Conservation (phyloP, 2,329 filamentous ascomycete species). For the Trichoderma koningii region DNA sequence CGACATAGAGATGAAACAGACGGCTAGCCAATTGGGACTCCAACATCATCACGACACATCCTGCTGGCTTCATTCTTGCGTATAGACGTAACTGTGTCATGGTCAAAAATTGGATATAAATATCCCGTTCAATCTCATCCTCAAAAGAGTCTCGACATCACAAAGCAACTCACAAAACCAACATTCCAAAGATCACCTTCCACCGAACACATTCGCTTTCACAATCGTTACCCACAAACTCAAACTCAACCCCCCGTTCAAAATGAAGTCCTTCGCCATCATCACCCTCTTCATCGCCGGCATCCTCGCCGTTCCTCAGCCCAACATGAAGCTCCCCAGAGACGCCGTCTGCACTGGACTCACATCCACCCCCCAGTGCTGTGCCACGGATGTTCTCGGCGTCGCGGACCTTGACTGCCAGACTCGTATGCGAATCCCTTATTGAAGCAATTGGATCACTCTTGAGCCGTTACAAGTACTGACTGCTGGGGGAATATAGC, state of each 20-base stretch:
- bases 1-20: neutral
- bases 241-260: neutral
- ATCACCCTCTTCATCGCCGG: constrained; percentile 29
- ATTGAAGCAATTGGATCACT: no score
- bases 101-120: constrained; percentile 21
- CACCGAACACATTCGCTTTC: neutral
- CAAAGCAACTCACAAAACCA: constrained; percentile 10
- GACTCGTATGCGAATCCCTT: constrained; percentile 16
- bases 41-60: neutral
- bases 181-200: neutral
- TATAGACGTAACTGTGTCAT: neutral
- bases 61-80: neutral
- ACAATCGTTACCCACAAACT: neutral
- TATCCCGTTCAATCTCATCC: neutral
- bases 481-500: neutral
- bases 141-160: neutral
- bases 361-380: constrained; percentile 46
- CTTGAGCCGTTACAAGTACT: neutral
- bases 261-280: constrained; percentile 30
- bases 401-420: constrained; percentile 51
- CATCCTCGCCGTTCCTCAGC: constrained; percentile 29
- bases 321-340: neutral
- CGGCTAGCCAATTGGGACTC: neutral
- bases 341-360: constrained; percentile 31
- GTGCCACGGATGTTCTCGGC: constrained; percentile 51